Evolutionary conservation across 805 yeast species (phyloP), one percentile per base, ranked within the genome.

Genomic region (Debaryomyces prosopidis): DNA sequence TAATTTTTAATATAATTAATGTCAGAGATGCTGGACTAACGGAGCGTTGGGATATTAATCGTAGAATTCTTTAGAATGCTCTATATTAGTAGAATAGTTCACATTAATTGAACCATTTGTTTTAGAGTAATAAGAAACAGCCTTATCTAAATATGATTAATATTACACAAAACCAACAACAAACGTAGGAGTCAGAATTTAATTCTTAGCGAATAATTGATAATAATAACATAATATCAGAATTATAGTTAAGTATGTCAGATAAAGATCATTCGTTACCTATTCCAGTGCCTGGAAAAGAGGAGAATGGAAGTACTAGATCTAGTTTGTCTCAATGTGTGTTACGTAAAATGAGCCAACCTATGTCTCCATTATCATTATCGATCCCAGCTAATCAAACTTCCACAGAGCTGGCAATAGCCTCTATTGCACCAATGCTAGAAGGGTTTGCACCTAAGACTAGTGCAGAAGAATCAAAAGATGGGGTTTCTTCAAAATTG

Each of bases 401-500:
- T 3, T 51, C 65, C 1, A 70, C 76, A 2, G 67, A 71, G 45
- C 80, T 73, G 50, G 92, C 92, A 10, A 83, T 86, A 73, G 91
- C 88, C 9, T 78, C 89, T 0, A 81, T 87, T 36, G 92, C 92
- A 0, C 94, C 95, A 2, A 85, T 87, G 59, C 63, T 87, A 34
- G 90, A 84, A 58, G 74, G 80, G 1, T 87, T 85, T 62, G 77
- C 81, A 4, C 94, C 94, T 4, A 87, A 85, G 57, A 78, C 90
- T 0, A 55, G 57, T 15, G 59, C 62, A 15, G 63, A 69, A 42
- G 73, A 69, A 44, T 45, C 61, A 34, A 51, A 58, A 39, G 55
- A 51, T 34, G 58, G 59, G 9, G 52, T 55, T 3, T 51, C 54
- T 16, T 42, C 46, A 5, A 45, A 44, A 20, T 35, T 46, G n/a